Percentiles rank a stretch among this genome's conserved stretches.
These are phyloP conservation scores for Salix udensis DNA, from an alignment of 345 rosid genomes.

Conservation along the genomic window DNA sequence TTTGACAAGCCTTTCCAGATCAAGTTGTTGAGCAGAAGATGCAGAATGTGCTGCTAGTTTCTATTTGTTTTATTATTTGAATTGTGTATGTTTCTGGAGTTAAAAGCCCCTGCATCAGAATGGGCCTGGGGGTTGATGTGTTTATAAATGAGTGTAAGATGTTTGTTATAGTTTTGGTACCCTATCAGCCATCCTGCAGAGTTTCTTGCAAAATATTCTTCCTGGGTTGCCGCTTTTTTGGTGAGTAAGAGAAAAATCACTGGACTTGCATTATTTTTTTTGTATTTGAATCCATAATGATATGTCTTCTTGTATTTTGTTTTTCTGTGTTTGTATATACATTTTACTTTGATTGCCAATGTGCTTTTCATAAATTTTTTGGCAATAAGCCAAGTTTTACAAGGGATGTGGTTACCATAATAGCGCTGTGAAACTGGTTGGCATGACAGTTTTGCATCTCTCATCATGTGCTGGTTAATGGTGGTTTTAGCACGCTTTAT, in stretches of 20 bases:
- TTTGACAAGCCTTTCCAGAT: constrained; percentile 32
- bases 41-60: constrained; percentile 16
- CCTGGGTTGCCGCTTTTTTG: constrained; percentile 51
- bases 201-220: constrained; percentile 64
- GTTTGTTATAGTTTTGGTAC: constrained; percentile 51
- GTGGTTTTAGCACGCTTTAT: neutral
- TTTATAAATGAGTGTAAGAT: constrained; percentile 53
- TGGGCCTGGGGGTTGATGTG: constrained; percentile 54
- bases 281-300: constrained; percentile 7
- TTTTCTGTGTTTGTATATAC: constrained; percentile 1
- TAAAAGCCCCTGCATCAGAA: constrained; percentile 52
- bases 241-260: constrained; percentile 69
- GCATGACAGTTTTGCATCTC: constrained; percentile 19
- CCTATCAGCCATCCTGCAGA: constrained; percentile 66
- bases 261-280: constrained; percentile 25
- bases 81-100: constrained; percentile 39
- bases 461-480: constrained; percentile 2
- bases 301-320: constrained; percentile 6
- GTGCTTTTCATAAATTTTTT: constrained; percentile 14
- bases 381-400: constrained; percentile 27
- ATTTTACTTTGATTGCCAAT: constrained; percentile 19
- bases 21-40: constrained; percentile 30
- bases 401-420: constrained; percentile 20
- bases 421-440: constrained; percentile 16
- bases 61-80: constrained; percentile 34